Evolutionary conservation across 2,329 filamentous ascomycete species (phyloP).

Genomic region (Botrytis porri): DNA sequence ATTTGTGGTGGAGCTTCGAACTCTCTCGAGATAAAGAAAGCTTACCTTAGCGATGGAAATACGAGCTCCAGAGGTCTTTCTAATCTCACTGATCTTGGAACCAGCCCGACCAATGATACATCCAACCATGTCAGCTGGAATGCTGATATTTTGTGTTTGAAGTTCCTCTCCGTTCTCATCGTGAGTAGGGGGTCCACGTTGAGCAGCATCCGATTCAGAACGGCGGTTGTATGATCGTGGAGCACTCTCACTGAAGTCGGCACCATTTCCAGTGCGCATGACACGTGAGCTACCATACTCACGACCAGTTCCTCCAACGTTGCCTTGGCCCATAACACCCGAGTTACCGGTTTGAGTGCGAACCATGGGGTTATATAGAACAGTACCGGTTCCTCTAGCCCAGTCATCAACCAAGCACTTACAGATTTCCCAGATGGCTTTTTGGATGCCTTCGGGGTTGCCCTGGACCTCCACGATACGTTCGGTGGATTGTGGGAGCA

Average conservation of each 20-base stretch:
- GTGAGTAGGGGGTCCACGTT: constrained; percentile 79
- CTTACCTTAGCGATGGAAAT: constrained; percentile 88
- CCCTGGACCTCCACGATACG: constrained; percentile 96
- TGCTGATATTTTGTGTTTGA: constrained; percentile 99
- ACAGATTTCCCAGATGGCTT: constrained; percentile 97
- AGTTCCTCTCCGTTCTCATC: constrained; percentile 97
- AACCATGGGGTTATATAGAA: constrained; percentile 95
- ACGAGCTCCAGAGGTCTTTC: constrained; percentile 90
- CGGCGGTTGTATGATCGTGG: constrained; percentile 71
- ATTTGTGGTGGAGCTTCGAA: constrained; percentile 20
- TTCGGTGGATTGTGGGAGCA: constrained; percentile 98
- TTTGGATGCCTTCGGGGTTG: constrained; percentile 90
- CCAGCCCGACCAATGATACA: constrained; percentile 96
- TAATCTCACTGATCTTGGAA: constrained; percentile 98
- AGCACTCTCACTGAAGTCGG: constrained; percentile 88
- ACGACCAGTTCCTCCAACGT: constrained; percentile 46
- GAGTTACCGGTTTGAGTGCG: constrained; percentile 66
- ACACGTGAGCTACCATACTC: constrained; percentile 65
- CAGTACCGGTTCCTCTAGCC: constrained; percentile 94
- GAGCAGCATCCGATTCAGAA: constrained; percentile 76
- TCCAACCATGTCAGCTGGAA: constrained; percentile 98
- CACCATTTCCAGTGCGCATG: constrained; percentile 95
- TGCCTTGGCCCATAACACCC: constrained; percentile 44
- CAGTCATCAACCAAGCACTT: constrained; percentile 98
- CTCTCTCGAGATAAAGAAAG: constrained; percentile 17